Conservation (phyloP, 73 alveolate species). For the Paramecium tetraurelia region DNA sequence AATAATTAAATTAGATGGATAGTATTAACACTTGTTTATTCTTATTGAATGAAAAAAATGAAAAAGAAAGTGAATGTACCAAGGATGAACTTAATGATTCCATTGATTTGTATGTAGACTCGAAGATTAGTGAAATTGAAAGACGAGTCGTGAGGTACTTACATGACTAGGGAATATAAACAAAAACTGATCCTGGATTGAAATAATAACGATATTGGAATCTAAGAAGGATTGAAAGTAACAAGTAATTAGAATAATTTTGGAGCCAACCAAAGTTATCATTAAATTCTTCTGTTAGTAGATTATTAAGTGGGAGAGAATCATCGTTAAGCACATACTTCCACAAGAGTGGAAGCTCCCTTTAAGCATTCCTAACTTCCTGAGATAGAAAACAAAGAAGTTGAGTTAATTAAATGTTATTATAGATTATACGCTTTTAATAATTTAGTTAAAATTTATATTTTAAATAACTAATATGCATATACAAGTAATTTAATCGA, state of each 20-base stretch:
- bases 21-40: background rate
- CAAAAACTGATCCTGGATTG: conserved; percentile 16
- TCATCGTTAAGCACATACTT: background rate
- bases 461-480: background rate
- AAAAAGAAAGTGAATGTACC: background rate
- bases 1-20: background rate
- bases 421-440: background rate
- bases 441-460: background rate
- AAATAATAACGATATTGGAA: background rate
- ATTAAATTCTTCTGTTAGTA: background rate
- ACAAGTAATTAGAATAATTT: background rate
- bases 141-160: background rate
- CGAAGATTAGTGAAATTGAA: background rate
- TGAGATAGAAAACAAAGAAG: background rate
- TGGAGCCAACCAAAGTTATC: background rate
- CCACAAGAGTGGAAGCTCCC: background rate
- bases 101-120: background rate
- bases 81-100: conserved; percentile 42
- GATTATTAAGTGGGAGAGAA: background rate
- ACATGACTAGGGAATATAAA: background rate
- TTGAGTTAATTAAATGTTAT: background rate
- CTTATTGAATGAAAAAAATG: background rate
- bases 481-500: background rate
- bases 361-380: background rate
- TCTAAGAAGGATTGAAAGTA: background rate